Evolutionary conservation across 2,329 filamentous ascomycete genomes (phyloP).

Genomic region (Daldinia eschscholtzii): DNA sequence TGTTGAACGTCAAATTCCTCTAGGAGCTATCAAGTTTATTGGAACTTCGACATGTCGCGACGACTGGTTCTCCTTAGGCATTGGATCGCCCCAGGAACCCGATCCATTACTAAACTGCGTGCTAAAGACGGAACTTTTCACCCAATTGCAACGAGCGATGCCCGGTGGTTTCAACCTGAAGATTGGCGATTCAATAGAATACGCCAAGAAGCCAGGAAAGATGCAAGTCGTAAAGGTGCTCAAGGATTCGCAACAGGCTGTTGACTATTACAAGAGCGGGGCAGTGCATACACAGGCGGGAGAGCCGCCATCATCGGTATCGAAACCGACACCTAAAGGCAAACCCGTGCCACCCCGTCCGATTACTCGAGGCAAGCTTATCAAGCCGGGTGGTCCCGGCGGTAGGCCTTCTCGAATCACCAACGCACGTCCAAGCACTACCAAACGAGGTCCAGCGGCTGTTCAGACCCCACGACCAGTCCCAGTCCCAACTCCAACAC

Average conservation of each 20-base stretch:
- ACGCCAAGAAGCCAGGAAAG: constrained; percentile 98
- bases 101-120: constrained; percentile 95
- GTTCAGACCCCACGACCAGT: constrained; percentile 51
- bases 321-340: constrained; percentile 85
- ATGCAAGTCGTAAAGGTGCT: constrained; percentile 87
- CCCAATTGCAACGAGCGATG: constrained; percentile 85
- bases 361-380: constrained; percentile 92
- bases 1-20: constrained; percentile 82
- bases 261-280: constrained; percentile 94
- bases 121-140: constrained; percentile 97
- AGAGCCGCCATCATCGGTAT: constrained; percentile 84
- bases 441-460: constrained; percentile 47
- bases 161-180: constrained; percentile 84
- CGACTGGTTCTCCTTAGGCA: constrained; percentile 95
- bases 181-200: constrained; percentile 88
- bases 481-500: constrained; percentile 57
- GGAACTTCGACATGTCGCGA: constrained; percentile 85
- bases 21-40: constrained; percentile 91
- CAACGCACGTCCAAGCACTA: constrained; percentile 58
- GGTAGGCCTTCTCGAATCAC: constrained; percentile 82
- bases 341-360: constrained; percentile 89
- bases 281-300: constrained; percentile 88
- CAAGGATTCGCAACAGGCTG: constrained; percentile 82
- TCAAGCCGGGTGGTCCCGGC: constrained; percentile 88
- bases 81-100: constrained; percentile 90